Conservation (phyloP, 2,329 filamentous ascomycete genomes). For the Fusarium kyushuense region DNA sequence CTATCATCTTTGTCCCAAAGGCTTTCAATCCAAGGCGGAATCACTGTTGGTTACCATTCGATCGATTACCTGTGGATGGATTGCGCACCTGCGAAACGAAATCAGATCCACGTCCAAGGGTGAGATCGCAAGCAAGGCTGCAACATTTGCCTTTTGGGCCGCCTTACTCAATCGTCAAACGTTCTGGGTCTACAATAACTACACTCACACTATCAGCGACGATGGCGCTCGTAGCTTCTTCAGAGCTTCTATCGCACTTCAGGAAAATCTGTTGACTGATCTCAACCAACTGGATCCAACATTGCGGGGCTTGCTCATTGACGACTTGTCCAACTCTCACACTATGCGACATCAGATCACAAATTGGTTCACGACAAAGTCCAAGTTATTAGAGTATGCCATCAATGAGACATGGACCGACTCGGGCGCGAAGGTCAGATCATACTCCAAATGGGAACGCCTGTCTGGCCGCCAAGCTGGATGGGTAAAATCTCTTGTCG, state of each 20-base stretch:
- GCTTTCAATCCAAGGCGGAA: slow-evolving; percentile 37
- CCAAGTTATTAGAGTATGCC: slow-evolving; percentile 46
- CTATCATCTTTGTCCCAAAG: slow-evolving; percentile 30
- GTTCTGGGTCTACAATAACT: slow-evolving; percentile 32
- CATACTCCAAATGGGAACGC: slow-evolving; percentile 18
- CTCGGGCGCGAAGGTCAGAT: not conserved
- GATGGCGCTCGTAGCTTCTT: slow-evolving; percentile 40
- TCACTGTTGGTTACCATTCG: slow-evolving; percentile 58
- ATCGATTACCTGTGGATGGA: slow-evolving; percentile 62
- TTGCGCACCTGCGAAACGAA: slow-evolving; percentile 59
- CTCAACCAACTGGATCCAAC: slow-evolving; percentile 19
- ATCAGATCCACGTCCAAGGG: slow-evolving; percentile 55
- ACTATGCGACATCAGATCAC: slow-evolving; percentile 5
- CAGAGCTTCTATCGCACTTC: slow-evolving; percentile 44
- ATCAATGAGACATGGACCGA: slow-evolving; percentile 36
- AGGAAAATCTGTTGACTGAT: slow-evolving; percentile 44
- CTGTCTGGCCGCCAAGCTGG: not conserved
- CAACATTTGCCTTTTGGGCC: slow-evolving; percentile 63
- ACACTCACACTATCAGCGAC: rapidly evolving
- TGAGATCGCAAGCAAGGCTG: slow-evolving; percentile 50
- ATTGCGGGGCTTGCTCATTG: slow-evolving; percentile 29
- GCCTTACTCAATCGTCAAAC: slow-evolving; percentile 66
- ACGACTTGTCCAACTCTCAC: slow-evolving; percentile 38
- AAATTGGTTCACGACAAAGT: not conserved
- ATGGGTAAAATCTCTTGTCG: slow-evolving; percentile 18